Evolutionary conservation across 139 green algal genomes (phyloP), one percentile per base, ranked within the genome.

Genomic region (Deuterostichococcus epilithicus): DNA sequence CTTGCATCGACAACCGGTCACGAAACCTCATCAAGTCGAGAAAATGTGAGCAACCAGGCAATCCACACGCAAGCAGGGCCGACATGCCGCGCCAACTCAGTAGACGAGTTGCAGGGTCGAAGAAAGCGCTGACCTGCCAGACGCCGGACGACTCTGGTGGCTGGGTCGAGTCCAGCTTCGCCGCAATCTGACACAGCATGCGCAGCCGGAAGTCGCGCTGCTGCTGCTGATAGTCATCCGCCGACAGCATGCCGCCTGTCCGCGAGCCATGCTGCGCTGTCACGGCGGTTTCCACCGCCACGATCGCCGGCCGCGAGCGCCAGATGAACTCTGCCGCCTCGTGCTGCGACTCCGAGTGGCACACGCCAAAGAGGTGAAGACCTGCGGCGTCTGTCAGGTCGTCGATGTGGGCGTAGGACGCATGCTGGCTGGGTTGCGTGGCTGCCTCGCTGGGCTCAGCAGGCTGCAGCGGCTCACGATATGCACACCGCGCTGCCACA

Each of bases 261-360:
- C 59, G 42, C 0, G 60, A 67, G 66, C 90, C 90, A 72, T 93
- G 89, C 68, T 85, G 82, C 3, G 88, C 69, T 1, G 86, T 88
- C 28, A 91, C 73, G 5, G 88, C 86, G 13, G 89, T 94, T 72
- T 94, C 89, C 22, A 91, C 88, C 4, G 92, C 78, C 47, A 94
- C 89, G 18, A 79, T 78, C 10, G 72, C 30, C 10, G 89, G 88
- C 18, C 66, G 52, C 37, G 63, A 67, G 0, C 36, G 37, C 13
- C 90, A 74, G 42, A 92, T 86, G 59, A 81, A 88, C 59, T 88
- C 82, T n/a, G 59, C 74, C 1, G 63, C 60, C 32, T 34, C 37
- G 28, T 28, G 35, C 60, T 74, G 3, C n/a, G 15, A 26, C n/a
- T 80, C 78, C 36, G 30, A 73, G 44, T 86, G 82, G 22, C 78